A percentile compares a stretch with the other conserved stretches of the same genome.
Evolutionary conservation across 1,284 basidiomycete genomes (phyloP).

Genomic region (Pseudozyma hubeiensis): DNA sequence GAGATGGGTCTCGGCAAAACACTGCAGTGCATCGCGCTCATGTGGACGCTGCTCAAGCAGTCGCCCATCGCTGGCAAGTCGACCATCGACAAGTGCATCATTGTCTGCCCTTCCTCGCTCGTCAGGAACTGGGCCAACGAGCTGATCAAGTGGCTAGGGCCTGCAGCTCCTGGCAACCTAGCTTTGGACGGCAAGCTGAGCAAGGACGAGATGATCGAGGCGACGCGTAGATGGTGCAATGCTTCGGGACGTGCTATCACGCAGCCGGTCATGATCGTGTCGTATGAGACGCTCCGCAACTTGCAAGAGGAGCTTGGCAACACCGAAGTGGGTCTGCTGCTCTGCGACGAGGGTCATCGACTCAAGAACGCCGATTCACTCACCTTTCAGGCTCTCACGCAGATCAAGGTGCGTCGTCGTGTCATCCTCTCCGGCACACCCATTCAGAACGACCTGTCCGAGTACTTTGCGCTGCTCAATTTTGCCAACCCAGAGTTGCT

Average conservation of each 20-base stretch:
- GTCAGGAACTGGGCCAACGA: conserved; percentile 99
- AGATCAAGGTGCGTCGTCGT: conserved; percentile 88
- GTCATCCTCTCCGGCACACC: conserved; percentile 97
- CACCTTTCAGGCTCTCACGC: conserved; percentile 87
- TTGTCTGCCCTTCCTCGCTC: conserved; percentile 94
- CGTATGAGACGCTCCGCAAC: conserved; percentile 88
- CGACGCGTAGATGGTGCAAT: conserved; percentile 64
- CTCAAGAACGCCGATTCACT: conserved; percentile 84
- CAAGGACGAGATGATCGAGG: conserved; percentile 66
- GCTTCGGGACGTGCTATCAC: conserved; percentile 59
- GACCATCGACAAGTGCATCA: conserved; percentile 96
- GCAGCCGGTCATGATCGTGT: conserved; percentile 90
- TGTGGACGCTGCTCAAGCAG: conserved; percentile 98
- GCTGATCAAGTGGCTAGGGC: conserved; percentile 71
- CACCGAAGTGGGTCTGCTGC: conserved; percentile 82
- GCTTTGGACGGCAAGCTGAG: conserved; percentile 66
- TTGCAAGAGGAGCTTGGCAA: conserved; percentile 63
- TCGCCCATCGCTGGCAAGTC: conserved; percentile 86
- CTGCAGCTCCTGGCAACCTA: conserved; percentile 60
- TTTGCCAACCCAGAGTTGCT: conserved; percentile 97
- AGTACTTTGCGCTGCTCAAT: conserved; percentile 94
- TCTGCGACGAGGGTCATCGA: conserved; percentile 97
- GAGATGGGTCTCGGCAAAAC: conserved; percentile 94
- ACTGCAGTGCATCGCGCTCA: conserved; percentile 92
- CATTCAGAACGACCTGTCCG: conserved; percentile 96